These are phyloP conservation scores for Colletotrichum aenigma DNA, from an alignment of 2,329 filamentous ascomycete species.

Conservation along the genomic window DNA sequence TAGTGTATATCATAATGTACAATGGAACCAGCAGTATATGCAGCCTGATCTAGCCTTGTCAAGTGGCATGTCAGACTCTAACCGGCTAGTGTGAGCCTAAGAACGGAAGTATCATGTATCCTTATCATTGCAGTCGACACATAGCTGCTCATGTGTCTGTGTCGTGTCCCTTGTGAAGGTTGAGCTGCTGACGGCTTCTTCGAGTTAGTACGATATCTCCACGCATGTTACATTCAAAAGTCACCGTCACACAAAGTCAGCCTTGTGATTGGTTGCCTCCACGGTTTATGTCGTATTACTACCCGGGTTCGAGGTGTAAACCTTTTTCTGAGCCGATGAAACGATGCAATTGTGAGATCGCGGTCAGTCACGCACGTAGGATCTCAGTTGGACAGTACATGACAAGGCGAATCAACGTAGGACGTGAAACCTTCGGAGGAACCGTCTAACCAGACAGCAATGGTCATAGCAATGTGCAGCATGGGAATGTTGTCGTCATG, in stretches of 20 bases:
- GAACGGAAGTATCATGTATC: neutral
- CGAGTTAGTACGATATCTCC: neutral
- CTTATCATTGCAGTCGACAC: neutral
- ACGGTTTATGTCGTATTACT: neutral
- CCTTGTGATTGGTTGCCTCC: neutral
- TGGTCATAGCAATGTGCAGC: neutral
- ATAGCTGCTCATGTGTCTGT: neutral
- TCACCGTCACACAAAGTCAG: too few relatives aligned
- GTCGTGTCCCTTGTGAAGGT: neutral
- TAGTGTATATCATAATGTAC: constrained; percentile 20
- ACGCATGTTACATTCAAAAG: neutral
- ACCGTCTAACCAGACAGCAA: neutral
- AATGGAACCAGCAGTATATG: neutral
- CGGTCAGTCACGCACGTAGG: neutral
- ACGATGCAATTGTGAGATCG: neutral
- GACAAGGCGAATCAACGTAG: neutral
- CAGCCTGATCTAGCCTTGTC: neutral
- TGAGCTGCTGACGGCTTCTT: neutral
- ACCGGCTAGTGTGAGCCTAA: neutral
- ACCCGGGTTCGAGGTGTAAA: neutral
- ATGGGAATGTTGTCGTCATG: neutral
- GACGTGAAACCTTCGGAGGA: neutral
- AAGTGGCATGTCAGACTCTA: neutral
- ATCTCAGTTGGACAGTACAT: neutral
- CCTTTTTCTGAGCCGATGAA: neutral